Percentiles rank a stretch among this genome's conserved stretches.
Evolutionary conservation across 2,329 filamentous ascomycete genomes (phyloP).

Genomic region (Penicillium sp.): DNA sequence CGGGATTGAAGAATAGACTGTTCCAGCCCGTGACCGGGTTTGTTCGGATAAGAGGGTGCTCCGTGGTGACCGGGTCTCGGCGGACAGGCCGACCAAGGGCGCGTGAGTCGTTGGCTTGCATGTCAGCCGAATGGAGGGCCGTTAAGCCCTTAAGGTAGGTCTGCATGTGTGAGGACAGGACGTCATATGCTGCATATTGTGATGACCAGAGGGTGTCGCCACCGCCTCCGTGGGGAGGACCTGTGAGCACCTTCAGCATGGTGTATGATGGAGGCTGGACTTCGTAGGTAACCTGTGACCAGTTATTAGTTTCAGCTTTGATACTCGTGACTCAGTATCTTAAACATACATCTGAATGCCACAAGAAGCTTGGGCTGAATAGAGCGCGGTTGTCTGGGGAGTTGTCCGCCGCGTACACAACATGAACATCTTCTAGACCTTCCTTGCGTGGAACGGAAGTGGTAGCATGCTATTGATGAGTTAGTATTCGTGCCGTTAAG

Average conservation of each 20-base stretch:
- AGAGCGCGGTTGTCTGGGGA: conserved; percentile 54
- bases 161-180: conserved; percentile 57
- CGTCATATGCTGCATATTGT: conserved; percentile 60
- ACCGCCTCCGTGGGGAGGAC: conserved; percentile 56
- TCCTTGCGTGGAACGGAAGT: conserved; percentile 51
- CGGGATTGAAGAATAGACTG: conserved; percentile 59
- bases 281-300: conserved; percentile 54
- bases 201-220: conserved; percentile 60
- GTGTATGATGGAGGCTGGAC: conserved; percentile 60
- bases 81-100: conserved; percentile 54
- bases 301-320: background rate
- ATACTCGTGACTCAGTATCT: background rate
- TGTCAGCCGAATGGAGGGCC: conserved; percentile 56
- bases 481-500: background rate
- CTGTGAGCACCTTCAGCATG: conserved; percentile 54
- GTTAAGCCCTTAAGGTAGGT: conserved; percentile 59
- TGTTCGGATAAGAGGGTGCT: conserved; percentile 59
- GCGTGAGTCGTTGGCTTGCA: conserved; percentile 53
- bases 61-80: conserved; percentile 54
- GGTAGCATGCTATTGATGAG: conserved; percentile 47
- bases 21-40: conserved; percentile 65
- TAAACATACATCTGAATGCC: conserved; percentile 53
- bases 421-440: conserved; percentile 58
- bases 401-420: conserved; percentile 56
- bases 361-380: conserved; percentile 57